phyloP scores from a whole-genome alignment of 2,329 filamentous ascomycete species.

The Chrysoporthe puriensis region DNA sequence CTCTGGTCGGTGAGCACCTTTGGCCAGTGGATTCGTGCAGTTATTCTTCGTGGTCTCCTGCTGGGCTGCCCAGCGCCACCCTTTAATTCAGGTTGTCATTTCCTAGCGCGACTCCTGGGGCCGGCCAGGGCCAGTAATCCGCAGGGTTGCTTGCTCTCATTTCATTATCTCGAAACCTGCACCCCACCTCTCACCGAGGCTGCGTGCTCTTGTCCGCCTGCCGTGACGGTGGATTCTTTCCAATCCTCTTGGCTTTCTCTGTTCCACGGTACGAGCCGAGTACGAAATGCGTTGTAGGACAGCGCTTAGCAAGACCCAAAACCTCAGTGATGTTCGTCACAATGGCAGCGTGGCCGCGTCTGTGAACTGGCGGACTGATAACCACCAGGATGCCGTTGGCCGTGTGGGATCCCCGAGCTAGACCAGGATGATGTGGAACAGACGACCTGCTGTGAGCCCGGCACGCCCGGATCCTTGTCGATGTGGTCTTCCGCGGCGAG shows the following conservation, averaged over 20 bases:
- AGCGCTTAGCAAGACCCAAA: too few relatives aligned
- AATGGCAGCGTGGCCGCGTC: background rate
- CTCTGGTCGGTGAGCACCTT: background rate
- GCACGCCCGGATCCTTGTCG: background rate
- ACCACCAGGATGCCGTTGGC: conserved; percentile 1
- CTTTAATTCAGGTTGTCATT: conserved; percentile 11
- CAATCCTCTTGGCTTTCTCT: too few relatives aligned
- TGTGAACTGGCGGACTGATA: background rate
- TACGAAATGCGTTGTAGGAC: background rate
- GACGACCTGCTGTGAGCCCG: conserved; percentile 13
- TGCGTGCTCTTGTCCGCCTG: background rate
- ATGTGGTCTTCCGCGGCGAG: background rate
- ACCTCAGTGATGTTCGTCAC: background rate
- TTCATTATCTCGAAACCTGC: conserved; percentile 22
- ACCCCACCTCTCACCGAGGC: conserved; percentile 15
- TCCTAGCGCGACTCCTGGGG: conserved; percentile 14
- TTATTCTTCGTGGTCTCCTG: background rate
- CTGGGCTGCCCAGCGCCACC: background rate
- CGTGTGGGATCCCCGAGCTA: conserved; percentile 16
- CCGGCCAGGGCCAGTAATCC: conserved; percentile 9
- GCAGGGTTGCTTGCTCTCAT: conserved; percentile 19
- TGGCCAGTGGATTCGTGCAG: background rate
- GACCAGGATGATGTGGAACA: conserved; percentile 24
- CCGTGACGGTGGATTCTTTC: background rate
- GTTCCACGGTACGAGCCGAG: background rate